Conservation (phyloP, 805 yeast genomes). For the Ogataea nakhonphanomensis region DNA sequence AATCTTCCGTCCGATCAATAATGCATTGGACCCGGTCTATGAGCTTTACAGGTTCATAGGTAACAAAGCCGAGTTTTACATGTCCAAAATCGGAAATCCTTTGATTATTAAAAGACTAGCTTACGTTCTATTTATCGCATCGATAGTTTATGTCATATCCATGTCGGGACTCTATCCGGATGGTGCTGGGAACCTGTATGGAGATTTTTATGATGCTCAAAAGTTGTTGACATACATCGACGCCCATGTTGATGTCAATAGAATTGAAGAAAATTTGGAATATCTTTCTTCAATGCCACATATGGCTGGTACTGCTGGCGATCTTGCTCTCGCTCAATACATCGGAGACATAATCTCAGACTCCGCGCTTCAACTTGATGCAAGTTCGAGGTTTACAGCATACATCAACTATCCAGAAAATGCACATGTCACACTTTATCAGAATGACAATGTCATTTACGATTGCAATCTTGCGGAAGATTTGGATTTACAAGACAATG, state of each 20-base stretch:
- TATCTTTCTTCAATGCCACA: slow-evolving; percentile 82
- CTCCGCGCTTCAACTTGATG: slow-evolving; percentile 52
- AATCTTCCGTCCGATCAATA: slow-evolving; percentile 41
- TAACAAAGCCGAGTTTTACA: slow-evolving; percentile 49
- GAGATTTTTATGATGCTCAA: slow-evolving; percentile 61
- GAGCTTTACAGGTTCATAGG: slow-evolving; percentile 42
- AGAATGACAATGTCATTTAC: slow-evolving; percentile 13
- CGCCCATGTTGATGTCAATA: slow-evolving; percentile 49
- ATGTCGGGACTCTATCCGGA: slow-evolving; percentile 53
- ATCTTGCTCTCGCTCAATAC: slow-evolving; percentile 65
- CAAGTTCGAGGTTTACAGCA: slow-evolving; percentile 48
- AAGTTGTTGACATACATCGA: slow-evolving; percentile 48
- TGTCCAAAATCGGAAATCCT: slow-evolving; percentile 80
- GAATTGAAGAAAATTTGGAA: slow-evolving; percentile 63
- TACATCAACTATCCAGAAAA: slow-evolving; percentile 64
- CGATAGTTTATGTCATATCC: slow-evolving; percentile 54
- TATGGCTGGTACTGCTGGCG: slow-evolving; percentile 85
- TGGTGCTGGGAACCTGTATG: slow-evolving; percentile 38
- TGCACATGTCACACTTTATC: slow-evolving; percentile 27
- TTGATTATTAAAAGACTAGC: slow-evolving; percentile 72
- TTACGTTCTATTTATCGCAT: slow-evolving; percentile 65
- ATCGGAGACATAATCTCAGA: slow-evolving; percentile 55
- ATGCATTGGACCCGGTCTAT: slow-evolving; percentile 49
- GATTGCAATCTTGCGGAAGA: slow-evolving; percentile 24
- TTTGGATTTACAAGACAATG: slow-evolving; percentile 4